A percentile compares a stretch with the other conserved stretches of the same genome.
phyloP scores from a whole-genome alignment of 495 filamentous ascomycete species.

The Trichoderma virens region DNA sequence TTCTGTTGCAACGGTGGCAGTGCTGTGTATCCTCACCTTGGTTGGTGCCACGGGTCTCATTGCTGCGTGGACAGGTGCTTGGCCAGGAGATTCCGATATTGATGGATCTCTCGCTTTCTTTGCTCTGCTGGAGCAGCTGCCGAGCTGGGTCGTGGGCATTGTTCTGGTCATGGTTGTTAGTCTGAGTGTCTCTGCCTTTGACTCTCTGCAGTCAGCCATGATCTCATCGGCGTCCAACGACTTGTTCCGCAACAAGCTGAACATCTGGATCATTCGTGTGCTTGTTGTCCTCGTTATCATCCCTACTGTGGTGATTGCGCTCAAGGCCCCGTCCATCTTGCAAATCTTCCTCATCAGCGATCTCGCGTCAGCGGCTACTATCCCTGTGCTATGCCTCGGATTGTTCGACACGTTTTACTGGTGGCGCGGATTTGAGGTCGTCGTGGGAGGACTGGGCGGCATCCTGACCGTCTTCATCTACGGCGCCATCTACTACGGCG shows the following conservation, averaged over 20 bases:
- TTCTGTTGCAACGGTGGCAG: conserved; percentile 50
- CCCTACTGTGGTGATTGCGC: conserved; percentile 60
- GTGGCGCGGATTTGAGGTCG: conserved; percentile 67
- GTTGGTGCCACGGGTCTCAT: conserved; percentile 62
- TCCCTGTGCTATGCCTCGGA: conserved; percentile 61
- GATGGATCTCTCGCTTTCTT: conserved; percentile 66
- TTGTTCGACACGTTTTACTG: conserved; percentile 55
- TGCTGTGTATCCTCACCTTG: conserved; percentile 56
- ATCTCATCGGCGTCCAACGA: conserved; percentile 68
- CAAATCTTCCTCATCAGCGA: conserved; percentile 74
- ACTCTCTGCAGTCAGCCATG: conserved; percentile 69
- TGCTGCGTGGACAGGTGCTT: conserved; percentile 64
- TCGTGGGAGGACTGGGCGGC: conserved; percentile 63
- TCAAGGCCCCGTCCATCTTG: conserved; percentile 61
- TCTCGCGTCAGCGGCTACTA: conserved; percentile 59
- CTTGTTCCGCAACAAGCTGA: conserved; percentile 66
- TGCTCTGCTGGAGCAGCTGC: conserved; percentile 58
- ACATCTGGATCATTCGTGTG: conserved; percentile 58
- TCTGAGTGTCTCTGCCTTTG: conserved; percentile 65
- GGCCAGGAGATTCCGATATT: conserved; percentile 39
- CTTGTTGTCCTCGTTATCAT: conserved; percentile 60
- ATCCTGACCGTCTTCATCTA: conserved; percentile 70
- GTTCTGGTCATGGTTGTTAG: conserved; percentile 69
- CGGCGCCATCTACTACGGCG: conserved; percentile 60
- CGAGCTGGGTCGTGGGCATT: conserved; percentile 66